A percentile compares a stretch with the other conserved stretches of the same genome.
Conservation (phyloP, 345 rosid genomes). For the Physaria fendleri region DNA sequence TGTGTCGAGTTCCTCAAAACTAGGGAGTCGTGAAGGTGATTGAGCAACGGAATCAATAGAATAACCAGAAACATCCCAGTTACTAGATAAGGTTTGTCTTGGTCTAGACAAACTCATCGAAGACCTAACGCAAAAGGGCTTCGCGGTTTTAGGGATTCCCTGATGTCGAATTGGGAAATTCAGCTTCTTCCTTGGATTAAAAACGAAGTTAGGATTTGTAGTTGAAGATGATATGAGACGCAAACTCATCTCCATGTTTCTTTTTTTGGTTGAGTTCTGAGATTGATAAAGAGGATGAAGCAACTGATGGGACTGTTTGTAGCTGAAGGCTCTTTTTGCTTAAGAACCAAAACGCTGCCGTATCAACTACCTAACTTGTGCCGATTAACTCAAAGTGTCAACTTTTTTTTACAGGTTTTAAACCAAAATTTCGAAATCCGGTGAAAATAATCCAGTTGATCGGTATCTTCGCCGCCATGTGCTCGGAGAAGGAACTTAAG, state of each 20-base stretch:
- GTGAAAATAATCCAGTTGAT: no score
- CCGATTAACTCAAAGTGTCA: no score
- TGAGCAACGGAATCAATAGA: constrained; percentile 30
- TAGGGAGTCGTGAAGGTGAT: constrained; percentile 48
- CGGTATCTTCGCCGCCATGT: no score
- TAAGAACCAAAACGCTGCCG: constrained; percentile 4
- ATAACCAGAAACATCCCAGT: constrained; percentile 55
- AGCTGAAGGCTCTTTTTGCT: not conserved
- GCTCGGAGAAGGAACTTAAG: no score
- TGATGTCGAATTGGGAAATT: not conserved
- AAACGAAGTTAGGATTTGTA: no score
- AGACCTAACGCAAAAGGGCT: constrained; percentile 38
- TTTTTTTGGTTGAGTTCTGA: not conserved
- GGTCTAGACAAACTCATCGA: constrained; percentile 25
- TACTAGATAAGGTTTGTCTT: constrained; percentile 47
- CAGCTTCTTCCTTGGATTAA: no score
- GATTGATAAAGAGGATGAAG: constrained; percentile 9
- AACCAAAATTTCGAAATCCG: no score
- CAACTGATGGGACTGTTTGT: constrained; percentile 16
- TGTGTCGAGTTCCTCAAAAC: constrained; percentile 76
- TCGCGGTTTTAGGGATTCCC: constrained; percentile 22
- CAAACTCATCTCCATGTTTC: constrained; percentile 43
- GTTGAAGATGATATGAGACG: constrained; percentile 25
- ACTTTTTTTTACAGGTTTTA: no score
- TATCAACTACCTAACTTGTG: no score